A percentile compares a stretch with the other conserved stretches of the same genome.
These are phyloP conservation scores for Cordia subcordata DNA, from an alignment of 257 asterid species.

Conservation along the genomic window DNA sequence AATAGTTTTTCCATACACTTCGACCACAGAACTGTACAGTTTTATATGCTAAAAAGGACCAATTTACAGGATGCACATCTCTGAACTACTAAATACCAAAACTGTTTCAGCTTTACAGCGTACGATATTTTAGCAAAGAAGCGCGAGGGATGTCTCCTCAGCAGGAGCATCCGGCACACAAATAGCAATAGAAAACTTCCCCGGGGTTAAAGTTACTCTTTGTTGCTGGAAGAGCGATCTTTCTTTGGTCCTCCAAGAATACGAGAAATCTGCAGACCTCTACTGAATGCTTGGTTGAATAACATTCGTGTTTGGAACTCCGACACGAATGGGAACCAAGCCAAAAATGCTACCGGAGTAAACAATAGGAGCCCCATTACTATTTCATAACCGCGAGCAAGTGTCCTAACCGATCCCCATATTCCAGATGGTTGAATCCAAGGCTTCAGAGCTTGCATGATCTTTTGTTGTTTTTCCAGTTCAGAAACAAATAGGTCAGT, in stretches of 20 bases:
- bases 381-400: slow-evolving; percentile 80
- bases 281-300: slow-evolving; percentile 95
- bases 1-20: too few relatives aligned
- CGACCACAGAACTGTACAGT: too few relatives aligned
- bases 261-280: slow-evolving; percentile 97
- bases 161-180: neutral
- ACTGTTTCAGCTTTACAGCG: neutral
- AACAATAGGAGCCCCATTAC: slow-evolving; percentile 72
- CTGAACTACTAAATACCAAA: neutral
- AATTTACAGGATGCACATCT: too few relatives aligned
- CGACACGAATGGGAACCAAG: slow-evolving; percentile 98
- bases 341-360: slow-evolving; percentile 93
- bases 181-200: neutral
- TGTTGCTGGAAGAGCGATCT: slow-evolving; percentile 75
- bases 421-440: slow-evolving; percentile 38
- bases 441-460: slow-evolving; percentile 79
- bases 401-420: slow-evolving; percentile 78
- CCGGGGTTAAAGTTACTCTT: slow-evolving; percentile 26
- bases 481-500: too few relatives aligned
- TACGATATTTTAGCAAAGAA: too few relatives aligned
- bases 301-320: slow-evolving; percentile 95
- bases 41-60: too few relatives aligned
- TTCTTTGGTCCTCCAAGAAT: slow-evolving; percentile 96
- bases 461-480: slow-evolving; percentile 31
- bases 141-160: too few relatives aligned